Conservation (phyloP, 345 rosid species). For the sweet orange (Citrus sinensis) region DVS_A1.0 CM039162.1:12110001-12110500, state of each 20-base stretch:
- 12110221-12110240: too few species aligned
- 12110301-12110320: too few species aligned
- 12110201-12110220: not conserved
- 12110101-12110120: not conserved
- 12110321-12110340: too few species aligned
- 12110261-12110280: not conserved
- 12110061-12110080: too few species aligned
- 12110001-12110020: too few species aligned
- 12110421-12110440: slow-evolving; percentile 28
- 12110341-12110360: not conserved
- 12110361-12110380: not conserved
- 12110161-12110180: slow-evolving; percentile 17
- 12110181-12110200: not conserved
- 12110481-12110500: slow-evolving; percentile 46
- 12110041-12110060: too few species aligned
- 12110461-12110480: slow-evolving; percentile 51
- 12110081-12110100: not conserved
- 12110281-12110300: too few species aligned
- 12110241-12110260: too few species aligned
- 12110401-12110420: slow-evolving; percentile 30
- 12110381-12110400: not conserved
- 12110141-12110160: slow-evolving; percentile 53
- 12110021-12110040: too few species aligned
- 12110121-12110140: slow-evolving; percentile 18
- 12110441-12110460: slow-evolving; percentile 29